Evolutionary conservation across 2,329 filamentous ascomycete genomes (phyloP), one percentile per base, ranked within the genome.

Genomic region (Graphilbum fragrans): DNA sequence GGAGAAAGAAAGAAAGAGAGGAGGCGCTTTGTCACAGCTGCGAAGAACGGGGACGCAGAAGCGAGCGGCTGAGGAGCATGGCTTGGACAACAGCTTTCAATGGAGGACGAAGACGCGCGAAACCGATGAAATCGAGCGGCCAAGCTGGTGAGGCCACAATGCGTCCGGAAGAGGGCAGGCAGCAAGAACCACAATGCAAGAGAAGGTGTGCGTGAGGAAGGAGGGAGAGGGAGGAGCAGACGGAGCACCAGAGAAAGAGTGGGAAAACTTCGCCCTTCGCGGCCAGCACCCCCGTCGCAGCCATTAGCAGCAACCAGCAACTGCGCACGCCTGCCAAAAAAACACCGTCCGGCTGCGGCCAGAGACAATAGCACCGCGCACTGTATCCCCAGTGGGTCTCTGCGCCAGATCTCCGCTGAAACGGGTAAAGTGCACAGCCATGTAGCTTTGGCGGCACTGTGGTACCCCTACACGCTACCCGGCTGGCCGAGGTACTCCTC

Each of bases 191-290:
- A 16, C 29, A 16, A n/a, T 10, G 29, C 6, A 31, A 5, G 29
- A 31, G 7, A 5, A 5, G 12, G 29, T 16, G 29, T 10, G 29
- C 29, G 29, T 31, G 14, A 31, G 29, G 25, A 37, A 12, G n/a
- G 25, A 23, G 21, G 21, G 22, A 16, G 11, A 32, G 32, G 19
- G 34, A 39, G 10, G 20, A 22, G 21, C 18, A 35, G n/a, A 5
- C 19, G 35, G 38, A 27, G 23, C 14, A 9, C 19, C 16, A 27
- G n/a, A 23, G 19, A 10, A 23, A 27, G 40, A 29, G 40, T 41
- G 40, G 41, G 41, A 38, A 42, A 42, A 42, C 38, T 16, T 31
- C 29, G 29, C 29, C 29, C 12, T 31, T 31, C 29, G 29, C 29
- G 35, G 41, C 41, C n/a, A 32, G 37, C 22, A 35, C 31, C 33